A percentile compares a stretch with the other conserved stretches of the same genome.
Evolutionary conservation across 1,139 yeast species (phyloP).

Genomic region (Suhomyces coccinellae): DNA sequence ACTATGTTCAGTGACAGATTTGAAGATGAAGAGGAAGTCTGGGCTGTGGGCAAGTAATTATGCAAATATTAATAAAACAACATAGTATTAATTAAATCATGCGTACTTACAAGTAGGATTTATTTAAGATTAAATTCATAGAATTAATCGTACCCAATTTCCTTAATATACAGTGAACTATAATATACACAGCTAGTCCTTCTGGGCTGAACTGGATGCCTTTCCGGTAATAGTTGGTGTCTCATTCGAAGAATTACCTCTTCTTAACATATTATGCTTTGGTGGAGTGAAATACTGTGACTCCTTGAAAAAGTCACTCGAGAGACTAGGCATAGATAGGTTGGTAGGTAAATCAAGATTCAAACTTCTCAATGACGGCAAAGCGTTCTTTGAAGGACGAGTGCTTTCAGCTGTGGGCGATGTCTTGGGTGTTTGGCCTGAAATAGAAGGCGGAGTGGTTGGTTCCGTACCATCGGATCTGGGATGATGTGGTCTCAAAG

Average conservation of each 20-base stretch:
- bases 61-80: conserved; percentile 18
- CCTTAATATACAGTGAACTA: conserved; percentile 4
- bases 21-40: conserved; percentile 84
- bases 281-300: conserved; percentile 8
- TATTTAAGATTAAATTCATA: neutral
- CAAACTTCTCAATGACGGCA: conserved; percentile 53
- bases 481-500: conserved; percentile 3
- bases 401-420: conserved; percentile 12
- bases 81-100: too few species aligned
- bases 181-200: conserved; percentile 7
- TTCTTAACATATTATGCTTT: conserved; percentile 1
- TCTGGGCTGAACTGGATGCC: conserved; percentile 4
- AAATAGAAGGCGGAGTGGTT: conserved; percentile 9
- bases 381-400: conserved; percentile 27
- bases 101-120: neutral
- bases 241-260: conserved; percentile 12
- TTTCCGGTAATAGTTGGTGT: conserved; percentile 6
- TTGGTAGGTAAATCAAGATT: conserved; percentile 50
- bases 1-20: conserved; percentile 79
- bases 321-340: conserved; percentile 27
- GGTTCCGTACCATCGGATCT: conserved; percentile 8
- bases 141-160: neutral
- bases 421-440: conserved; percentile 7
- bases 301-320: conserved; percentile 12
- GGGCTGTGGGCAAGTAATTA: conserved; percentile 68